A percentile compares a stretch with the other conserved stretches of the same genome.
These are phyloP conservation scores for Candida tetrigidarum DNA, from an alignment of 1,139 yeast species.

Conservation along the genomic window DNA sequence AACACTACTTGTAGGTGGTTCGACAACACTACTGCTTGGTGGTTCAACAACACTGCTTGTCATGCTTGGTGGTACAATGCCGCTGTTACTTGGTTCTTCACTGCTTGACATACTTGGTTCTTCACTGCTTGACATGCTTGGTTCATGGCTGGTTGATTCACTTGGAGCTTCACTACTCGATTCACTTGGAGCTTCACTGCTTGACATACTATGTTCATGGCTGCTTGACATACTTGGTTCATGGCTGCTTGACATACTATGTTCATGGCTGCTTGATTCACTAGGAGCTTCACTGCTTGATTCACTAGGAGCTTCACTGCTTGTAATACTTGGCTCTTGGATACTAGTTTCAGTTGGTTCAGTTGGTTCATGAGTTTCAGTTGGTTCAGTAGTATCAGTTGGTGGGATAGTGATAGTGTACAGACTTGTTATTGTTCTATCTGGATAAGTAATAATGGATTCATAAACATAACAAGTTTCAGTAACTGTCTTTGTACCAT, in stretches of 20 bases:
- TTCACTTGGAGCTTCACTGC: no score
- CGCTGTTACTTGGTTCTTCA: no score
- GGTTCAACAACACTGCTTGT: no score
- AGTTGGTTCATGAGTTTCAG: neutral
- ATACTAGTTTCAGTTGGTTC: neutral
- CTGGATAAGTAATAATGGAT: slow-evolving; percentile 5
- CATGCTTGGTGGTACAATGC: no score
- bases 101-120: no score
- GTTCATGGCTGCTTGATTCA: neutral
- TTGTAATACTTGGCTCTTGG: neutral
- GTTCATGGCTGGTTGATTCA: neutral
- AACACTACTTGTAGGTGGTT: no score
- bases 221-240: no score
- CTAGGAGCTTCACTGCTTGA: neutral
- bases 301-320: neutral
- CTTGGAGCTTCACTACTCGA: neutral
- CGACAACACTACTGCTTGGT: no score
- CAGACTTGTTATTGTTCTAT: neutral
- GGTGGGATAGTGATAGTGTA: slow-evolving; percentile 4
- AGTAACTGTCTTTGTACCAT: neutral
- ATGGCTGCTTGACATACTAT: no score
- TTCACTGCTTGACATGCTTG: neutral
- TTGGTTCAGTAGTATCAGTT: neutral
- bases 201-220: no score
- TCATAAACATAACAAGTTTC: slow-evolving; percentile 8